Conservation (phyloP, 768 basidiomycete species). For the Pisolithus microcarpus region DNA sequence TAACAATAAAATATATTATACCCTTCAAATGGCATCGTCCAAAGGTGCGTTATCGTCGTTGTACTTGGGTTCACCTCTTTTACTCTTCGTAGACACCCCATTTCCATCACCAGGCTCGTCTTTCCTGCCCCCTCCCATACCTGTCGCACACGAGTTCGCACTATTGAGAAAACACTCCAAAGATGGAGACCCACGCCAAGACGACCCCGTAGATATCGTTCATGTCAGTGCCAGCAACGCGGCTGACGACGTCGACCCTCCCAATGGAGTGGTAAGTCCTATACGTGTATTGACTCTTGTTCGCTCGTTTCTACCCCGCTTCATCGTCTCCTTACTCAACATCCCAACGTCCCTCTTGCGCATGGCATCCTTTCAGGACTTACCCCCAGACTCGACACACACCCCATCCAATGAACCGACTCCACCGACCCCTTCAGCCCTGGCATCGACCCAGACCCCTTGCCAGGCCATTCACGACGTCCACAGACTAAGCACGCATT, state of each 20-base stretch:
- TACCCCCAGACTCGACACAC: neutral
- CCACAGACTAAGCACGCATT: constrained; percentile 19
- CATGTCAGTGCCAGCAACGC: neutral
- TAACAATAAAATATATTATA: too few relatives aligned
- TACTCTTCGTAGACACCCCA: constrained; percentile 12
- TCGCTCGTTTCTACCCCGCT: constrained; percentile 19
- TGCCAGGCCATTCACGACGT: neutral
- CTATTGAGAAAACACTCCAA: constrained; percentile 22
- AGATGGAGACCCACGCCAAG: neutral
- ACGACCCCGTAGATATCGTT: neutral
- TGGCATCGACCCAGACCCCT: constrained; percentile 22
- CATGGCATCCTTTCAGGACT: constrained; percentile 21
- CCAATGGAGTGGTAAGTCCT: constrained; percentile 25
- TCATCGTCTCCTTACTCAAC: constrained; percentile 25
- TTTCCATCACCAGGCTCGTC: constrained; percentile 62
- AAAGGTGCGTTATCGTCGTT: too few relatives aligned
- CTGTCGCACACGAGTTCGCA: constrained; percentile 63
- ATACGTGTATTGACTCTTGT: constrained; percentile 17
- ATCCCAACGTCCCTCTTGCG: constrained; percentile 21
- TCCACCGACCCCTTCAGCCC: constrained; percentile 34
- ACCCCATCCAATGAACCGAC: too few relatives aligned
- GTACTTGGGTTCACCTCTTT: too few relatives aligned
- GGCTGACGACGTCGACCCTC: constrained; percentile 4
- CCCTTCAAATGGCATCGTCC: too few relatives aligned
- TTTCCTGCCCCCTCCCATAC: constrained; percentile 62